phyloP scores from a whole-genome alignment of 768 basidiomycete genomes.

The Filobasidium floriforme region DNA sequence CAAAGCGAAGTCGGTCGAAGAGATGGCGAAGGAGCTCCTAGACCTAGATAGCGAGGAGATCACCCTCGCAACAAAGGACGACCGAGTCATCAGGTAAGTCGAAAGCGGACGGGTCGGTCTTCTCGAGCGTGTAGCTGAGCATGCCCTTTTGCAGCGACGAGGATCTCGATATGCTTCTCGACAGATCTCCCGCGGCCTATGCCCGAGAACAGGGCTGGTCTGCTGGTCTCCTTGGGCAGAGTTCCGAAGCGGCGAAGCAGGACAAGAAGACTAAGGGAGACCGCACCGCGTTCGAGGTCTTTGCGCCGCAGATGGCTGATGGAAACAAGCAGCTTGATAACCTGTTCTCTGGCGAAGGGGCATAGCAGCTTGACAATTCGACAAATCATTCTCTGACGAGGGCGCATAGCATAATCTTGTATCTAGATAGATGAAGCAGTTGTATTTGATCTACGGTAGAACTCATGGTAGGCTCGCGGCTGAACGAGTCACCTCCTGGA shows the following conservation, averaged over 20 bases:
- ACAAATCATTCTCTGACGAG: constrained; percentile 8
- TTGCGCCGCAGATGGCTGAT: constrained; percentile 39
- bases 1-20: constrained; percentile 51
- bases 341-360: constrained; percentile 1
- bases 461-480: no score
- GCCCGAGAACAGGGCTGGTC: constrained; percentile 42
- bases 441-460: no score
- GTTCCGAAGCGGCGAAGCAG: constrained; percentile 2
- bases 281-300: constrained; percentile 27
- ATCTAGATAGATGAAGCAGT: no score
- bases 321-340: constrained; percentile 34
- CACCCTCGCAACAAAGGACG: constrained; percentile 68
- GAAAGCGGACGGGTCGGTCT: background rate
- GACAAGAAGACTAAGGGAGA: constrained; percentile 19
- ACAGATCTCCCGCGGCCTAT: constrained; percentile 51
- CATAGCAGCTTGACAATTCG: no score
- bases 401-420: background rate
- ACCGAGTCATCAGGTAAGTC: constrained; percentile 55
- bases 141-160: constrained; percentile 52
- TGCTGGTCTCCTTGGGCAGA: constrained; percentile 29
- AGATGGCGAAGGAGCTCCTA: constrained; percentile 70
- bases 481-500: no score
- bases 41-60: constrained; percentile 82
- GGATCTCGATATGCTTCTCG: constrained; percentile 72
- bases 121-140: background rate